These are phyloP conservation scores for Ophiostoma sp. DNA, from an alignment of 2,329 filamentous ascomycete genomes.

Conservation along the genomic window DNA sequence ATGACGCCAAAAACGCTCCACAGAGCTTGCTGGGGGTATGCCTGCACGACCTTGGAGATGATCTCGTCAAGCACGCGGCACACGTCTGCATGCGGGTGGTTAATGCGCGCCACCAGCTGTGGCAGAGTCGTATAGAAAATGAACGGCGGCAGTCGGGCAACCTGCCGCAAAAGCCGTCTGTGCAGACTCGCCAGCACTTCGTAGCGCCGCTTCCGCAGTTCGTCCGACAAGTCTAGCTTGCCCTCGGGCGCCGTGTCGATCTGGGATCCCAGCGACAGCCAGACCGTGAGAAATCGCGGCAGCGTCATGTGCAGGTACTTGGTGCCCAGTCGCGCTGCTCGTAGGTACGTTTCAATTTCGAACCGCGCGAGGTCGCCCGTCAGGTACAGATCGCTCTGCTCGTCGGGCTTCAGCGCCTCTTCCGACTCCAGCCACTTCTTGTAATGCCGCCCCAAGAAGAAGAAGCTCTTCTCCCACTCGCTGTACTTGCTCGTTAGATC, in stretches of 20 bases:
- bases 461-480: slow-evolving; percentile 94
- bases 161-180: slow-evolving; percentile 71
- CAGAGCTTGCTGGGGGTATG: slow-evolving; percentile 84
- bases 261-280: slow-evolving; percentile 83
- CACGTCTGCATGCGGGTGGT: slow-evolving; percentile 72
- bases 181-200: slow-evolving; percentile 66
- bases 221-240: slow-evolving; percentile 48
- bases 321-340: slow-evolving; percentile 79
- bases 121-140: slow-evolving; percentile 79
- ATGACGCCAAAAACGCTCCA: slow-evolving; percentile 88
- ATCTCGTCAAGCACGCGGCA: slow-evolving; percentile 72
- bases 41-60: slow-evolving; percentile 76
- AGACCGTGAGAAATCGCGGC: slow-evolving; percentile 84
- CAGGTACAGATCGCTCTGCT: slow-evolving; percentile 70
- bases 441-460: slow-evolving; percentile 94
- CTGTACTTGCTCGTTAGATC: slow-evolving; percentile 64
- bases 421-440: slow-evolving; percentile 92
- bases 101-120: slow-evolving; percentile 93
- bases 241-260: slow-evolving; percentile 57
- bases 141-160: slow-evolving; percentile 64
- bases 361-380: slow-evolving; percentile 80
- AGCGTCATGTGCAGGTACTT: slow-evolving; percentile 96
- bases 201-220: slow-evolving; percentile 52
- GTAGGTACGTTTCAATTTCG: slow-evolving; percentile 88
- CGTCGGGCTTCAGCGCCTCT: slow-evolving; percentile 66